A percentile compares a stretch with the other conserved stretches of the same genome.
phyloP scores from a whole-genome alignment of 116 monocot species.

The Posidonia oceanica region DNA sequence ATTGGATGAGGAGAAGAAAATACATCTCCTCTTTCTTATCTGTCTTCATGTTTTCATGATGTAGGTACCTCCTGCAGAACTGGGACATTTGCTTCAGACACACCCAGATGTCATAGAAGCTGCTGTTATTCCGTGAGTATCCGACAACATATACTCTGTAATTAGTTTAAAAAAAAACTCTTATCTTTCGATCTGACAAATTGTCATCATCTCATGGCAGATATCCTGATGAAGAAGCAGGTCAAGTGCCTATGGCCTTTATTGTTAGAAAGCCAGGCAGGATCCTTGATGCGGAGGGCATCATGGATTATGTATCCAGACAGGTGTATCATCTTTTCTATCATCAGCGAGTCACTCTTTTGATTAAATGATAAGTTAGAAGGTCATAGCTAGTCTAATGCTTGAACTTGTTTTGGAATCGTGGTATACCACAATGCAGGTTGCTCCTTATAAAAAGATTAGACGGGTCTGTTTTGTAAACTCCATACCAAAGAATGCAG shows the following conservation, averaged over 20 bases:
- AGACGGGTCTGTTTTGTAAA: conserved; percentile 59
- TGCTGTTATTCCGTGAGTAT: conserved; percentile 57
- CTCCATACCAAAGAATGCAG: conserved; percentile 75
- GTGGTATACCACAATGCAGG: conserved; percentile 15
- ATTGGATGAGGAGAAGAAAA: background rate
- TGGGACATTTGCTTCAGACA: conserved; percentile 38
- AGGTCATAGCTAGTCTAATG: background rate
- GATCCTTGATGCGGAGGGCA: conserved; percentile 19
- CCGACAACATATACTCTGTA: background rate
- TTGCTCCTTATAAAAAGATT: conserved; percentile 86
- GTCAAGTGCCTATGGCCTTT: conserved; percentile 81
- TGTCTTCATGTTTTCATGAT: background rate
- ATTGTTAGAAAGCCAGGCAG: conserved; percentile 52
- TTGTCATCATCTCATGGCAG: conserved; percentile 15
- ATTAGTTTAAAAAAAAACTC: background rate
- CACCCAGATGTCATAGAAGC: conserved; percentile 34
- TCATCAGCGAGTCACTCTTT: background rate
- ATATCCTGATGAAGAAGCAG: conserved; percentile 66
- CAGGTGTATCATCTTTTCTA: conserved; percentile 20
- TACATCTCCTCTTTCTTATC: background rate
- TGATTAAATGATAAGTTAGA: background rate
- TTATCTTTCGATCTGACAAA: too few relatives aligned
- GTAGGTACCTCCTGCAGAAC: conserved; percentile 40
- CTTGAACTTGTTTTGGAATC: background rate
- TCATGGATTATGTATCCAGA: conserved; percentile 59